Percentiles rank a stretch among this genome's conserved stretches.
phyloP scores from a whole-genome alignment of 2,329 filamentous ascomycete genomes.

The Aciculosporium take region DNA sequence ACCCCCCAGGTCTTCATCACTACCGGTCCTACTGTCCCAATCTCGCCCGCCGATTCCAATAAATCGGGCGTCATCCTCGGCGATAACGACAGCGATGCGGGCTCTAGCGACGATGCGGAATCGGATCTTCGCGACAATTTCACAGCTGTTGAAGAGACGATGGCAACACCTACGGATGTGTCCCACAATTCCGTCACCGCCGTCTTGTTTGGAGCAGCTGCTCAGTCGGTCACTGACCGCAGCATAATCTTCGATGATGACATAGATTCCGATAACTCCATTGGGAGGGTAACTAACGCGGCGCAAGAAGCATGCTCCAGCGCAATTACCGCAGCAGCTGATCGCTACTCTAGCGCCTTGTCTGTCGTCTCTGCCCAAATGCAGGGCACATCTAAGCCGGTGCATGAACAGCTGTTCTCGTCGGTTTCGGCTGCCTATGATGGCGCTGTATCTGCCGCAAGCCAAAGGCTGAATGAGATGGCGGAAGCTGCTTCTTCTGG shows the following conservation, averaged over 20 bases:
- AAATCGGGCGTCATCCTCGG: neutral
- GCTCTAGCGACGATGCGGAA: neutral
- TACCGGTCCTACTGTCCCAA: neutral
- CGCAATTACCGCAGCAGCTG: constrained; percentile 51
- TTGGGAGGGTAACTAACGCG: constrained; percentile 26
- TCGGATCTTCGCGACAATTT: neutral
- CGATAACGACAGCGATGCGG: neutral
- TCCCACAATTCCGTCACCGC: constrained; percentile 16
- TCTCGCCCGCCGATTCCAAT: neutral
- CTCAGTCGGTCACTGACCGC: constrained; percentile 33
- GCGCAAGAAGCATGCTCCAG: constrained; percentile 47
- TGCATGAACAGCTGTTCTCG: constrained; percentile 53
- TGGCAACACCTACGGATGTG: constrained; percentile 9
- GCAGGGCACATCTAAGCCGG: constrained; percentile 53
- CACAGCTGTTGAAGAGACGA: neutral
- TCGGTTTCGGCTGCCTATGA: constrained; percentile 57
- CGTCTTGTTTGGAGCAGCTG: constrained; percentile 35
- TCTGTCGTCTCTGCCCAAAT: constrained; percentile 53
- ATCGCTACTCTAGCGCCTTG: constrained; percentile 53
- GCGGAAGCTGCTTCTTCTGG: constrained; percentile 37
- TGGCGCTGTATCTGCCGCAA: constrained; percentile 47
- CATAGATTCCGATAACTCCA: constrained; percentile 22
- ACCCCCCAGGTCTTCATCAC: neutral
- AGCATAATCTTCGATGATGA: constrained; percentile 33
- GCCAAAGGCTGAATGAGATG: constrained; percentile 40